Conservation (phyloP, 108 stramenopile genomes). For the Skeletonema marinoi region DNA sequence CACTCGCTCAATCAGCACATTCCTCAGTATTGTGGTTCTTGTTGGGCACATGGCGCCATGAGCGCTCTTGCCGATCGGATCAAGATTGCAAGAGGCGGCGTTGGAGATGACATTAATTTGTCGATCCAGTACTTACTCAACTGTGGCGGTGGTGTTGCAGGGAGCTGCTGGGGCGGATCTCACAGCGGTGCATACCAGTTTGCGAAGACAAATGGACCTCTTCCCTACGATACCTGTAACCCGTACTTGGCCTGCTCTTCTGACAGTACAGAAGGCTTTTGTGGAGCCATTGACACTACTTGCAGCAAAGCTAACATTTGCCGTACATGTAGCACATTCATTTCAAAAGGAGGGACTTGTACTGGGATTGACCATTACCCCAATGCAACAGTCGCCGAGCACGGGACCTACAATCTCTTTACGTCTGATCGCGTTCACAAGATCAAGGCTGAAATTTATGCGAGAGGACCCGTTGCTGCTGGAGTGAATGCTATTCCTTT, state of each 20-base stretch:
- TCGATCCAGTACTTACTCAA: slow-evolving; percentile 66
- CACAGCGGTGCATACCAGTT: slow-evolving; percentile 66
- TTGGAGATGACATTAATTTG: slow-evolving; percentile 68
- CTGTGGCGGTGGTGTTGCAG: slow-evolving; percentile 79
- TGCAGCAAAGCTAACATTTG: slow-evolving; percentile 73
- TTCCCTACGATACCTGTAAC: slow-evolving; percentile 59
- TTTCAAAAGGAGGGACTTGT: slow-evolving; percentile 47
- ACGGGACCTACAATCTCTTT: slow-evolving; percentile 13
- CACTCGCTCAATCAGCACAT: slow-evolving; percentile 85
- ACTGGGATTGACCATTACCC: slow-evolving; percentile 68
- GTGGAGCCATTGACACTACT: slow-evolving; percentile 77
- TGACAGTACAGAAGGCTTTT: slow-evolving; percentile 80
- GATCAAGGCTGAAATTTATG: slow-evolving; percentile 66
- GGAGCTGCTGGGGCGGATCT: slow-evolving; percentile 89
- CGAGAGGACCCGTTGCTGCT: slow-evolving; percentile 93
- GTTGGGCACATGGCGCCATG: slow-evolving; percentile 94
- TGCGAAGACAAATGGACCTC: slow-evolving; percentile 62
- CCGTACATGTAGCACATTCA: slow-evolving; percentile 40
- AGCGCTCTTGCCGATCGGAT: slow-evolving; percentile 87
- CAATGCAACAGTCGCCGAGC: slow-evolving; percentile 60
- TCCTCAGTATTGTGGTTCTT: slow-evolving; percentile 84
- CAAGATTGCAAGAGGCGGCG: slow-evolving; percentile 81
- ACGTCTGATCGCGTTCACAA: slow-evolving; percentile 27
- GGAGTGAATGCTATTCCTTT: slow-evolving; percentile 77
- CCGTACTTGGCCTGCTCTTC: slow-evolving; percentile 87